Conservation (phyloP, 2,329 filamentous ascomycete genomes). For the Colletotrichum graminicola region DNA sequence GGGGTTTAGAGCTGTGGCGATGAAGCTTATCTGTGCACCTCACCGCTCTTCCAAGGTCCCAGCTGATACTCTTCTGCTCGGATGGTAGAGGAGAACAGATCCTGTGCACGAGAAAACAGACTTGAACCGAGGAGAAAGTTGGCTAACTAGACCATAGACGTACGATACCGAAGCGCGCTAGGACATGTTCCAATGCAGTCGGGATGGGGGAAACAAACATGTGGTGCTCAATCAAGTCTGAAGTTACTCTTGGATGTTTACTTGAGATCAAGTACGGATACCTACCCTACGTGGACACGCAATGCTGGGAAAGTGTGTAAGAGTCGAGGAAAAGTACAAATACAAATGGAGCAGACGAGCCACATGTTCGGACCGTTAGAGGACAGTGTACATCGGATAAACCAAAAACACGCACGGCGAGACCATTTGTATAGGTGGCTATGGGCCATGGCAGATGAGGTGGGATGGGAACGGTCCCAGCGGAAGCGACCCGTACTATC, state of each 20-base stretch:
- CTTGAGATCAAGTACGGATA: neutral
- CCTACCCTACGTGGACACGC: neutral
- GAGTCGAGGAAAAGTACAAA: neutral
- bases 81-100: neutral
- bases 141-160: neutral
- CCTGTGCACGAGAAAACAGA: neutral
- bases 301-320: neutral
- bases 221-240: neutral
- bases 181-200: neutral
- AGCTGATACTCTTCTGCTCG: neutral
- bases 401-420: conserved; percentile 15
- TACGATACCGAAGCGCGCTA: conserved; percentile 24
- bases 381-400: conserved; percentile 8
- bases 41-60: conserved; percentile 18
- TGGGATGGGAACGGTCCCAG: conserved; percentile 21
- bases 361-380: conserved; percentile 33
- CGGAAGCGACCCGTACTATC: neutral
- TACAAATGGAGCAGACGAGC: conserved; percentile 3
- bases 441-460: conserved; percentile 11
- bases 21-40: conserved; percentile 16
- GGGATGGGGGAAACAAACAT: neutral
- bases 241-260: neutral
- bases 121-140: neutral
- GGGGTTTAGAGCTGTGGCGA: conserved; percentile 1
- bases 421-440: neutral